These are phyloP conservation scores for Cercophora scortea DNA, from an alignment of 495 filamentous ascomycete genomes.

Conservation along the genomic window DNA sequence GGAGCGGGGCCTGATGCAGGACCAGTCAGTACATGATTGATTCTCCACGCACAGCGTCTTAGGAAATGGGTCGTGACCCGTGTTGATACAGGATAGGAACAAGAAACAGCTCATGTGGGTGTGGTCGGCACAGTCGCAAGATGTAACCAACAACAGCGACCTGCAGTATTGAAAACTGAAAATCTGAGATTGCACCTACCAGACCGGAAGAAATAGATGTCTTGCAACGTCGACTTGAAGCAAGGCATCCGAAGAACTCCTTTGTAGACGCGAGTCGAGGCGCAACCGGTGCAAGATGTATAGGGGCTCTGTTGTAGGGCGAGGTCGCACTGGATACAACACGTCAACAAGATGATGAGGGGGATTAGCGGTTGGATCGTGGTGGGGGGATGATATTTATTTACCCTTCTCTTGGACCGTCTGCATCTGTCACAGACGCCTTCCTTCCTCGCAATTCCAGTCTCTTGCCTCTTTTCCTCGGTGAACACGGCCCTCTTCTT, in stretches of 20 bases:
- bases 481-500: slow-evolving; percentile 8
- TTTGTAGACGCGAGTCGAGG: slow-evolving; percentile 13
- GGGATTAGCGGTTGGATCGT: neutral
- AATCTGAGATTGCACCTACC: slow-evolving; percentile 6
- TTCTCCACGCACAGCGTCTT: no score
- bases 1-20: slow-evolving; percentile 14
- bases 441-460: slow-evolving; percentile 13
- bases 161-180: neutral
- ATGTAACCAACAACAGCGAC: no score
- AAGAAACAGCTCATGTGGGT: no score
- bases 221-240: slow-evolving; percentile 14
- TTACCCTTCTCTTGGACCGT: slow-evolving; percentile 19
- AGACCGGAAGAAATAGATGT: slow-evolving; percentile 20
- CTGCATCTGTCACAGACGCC: slow-evolving; percentile 21
- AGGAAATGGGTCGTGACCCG: no score
- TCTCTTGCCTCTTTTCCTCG: slow-evolving; percentile 14
- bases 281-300: slow-evolving; percentile 14
- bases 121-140: no score
- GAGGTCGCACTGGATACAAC: slow-evolving; percentile 16
- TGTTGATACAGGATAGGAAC: no score
- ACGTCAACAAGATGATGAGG: neutral
- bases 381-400: neutral
- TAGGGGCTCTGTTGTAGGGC: slow-evolving; percentile 9
- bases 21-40: neutral
- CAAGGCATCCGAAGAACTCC: slow-evolving; percentile 14